Evolutionary conservation across 2,329 filamentous ascomycete genomes (phyloP), one percentile per base, ranked within the genome.

Genomic region (Fusarium guadeloupense): DNA sequence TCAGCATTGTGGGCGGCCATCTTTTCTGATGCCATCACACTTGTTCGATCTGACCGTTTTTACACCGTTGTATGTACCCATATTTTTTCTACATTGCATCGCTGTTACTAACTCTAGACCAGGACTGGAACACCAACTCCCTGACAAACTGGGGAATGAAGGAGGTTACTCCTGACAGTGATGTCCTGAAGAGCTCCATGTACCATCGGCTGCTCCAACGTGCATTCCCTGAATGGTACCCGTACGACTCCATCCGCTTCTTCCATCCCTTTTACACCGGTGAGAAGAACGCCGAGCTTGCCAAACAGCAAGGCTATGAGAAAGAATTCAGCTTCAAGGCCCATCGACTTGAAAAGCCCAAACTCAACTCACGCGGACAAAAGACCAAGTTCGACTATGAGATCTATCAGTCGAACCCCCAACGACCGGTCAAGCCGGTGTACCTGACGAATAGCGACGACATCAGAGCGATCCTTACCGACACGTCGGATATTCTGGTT

Each of bases 1-100:
- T 60, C 51, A n/a, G 61, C 61, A 0, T 83, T 89, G 44, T 89
- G 86, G 3, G 82, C 88, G 9, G 89, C 88, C 3, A 85, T 92
- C 12, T 75, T 88, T 17, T 85, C 84, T 2, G 86, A 88, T 62
- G 86, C 85, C 5, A 78, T 86, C 3, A 81, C 82, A 0, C 77
- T 88, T 9, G 84, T 88, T 4, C 80, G 86, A 8, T 81, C 80
- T 0, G 85, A 88, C 64, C 76, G 85, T 5, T 88, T 87, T 74
- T 83, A 84, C 67, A 86, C 85, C 1, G 47, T 80, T 19, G 80
- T n/a, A n/a, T n/a, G n/a, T n/a, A n/a, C n/a, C n/a, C n/a, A n/a
- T n/a, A n/a, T n/a, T n/a, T n/a, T n/a, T n/a, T n/a, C n/a, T n/a
- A n/a, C n/a, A n/a, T n/a, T n/a, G n/a, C n/a, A n/a, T n/a, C n/a